Conservation (phyloP, 2,329 filamentous ascomycete species). For the Nigrospora sphaerica region DNA sequence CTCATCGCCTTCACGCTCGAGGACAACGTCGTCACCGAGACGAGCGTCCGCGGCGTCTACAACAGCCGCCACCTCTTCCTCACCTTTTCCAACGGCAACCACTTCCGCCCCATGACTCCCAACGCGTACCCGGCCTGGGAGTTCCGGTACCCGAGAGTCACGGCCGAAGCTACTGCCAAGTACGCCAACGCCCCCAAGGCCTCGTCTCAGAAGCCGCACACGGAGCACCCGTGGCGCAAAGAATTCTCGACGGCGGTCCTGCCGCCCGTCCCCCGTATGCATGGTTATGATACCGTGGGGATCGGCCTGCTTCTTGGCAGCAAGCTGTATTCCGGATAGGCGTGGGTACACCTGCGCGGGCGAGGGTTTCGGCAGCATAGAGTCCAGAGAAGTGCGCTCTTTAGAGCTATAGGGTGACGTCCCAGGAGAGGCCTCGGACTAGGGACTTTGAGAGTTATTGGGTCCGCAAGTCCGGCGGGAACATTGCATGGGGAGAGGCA, state of each 20-base stretch:
- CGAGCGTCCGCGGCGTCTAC: slow-evolving; percentile 20
- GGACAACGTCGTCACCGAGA: slow-evolving; percentile 7
- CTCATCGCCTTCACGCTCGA: slow-evolving; percentile 21
- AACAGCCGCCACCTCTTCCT: slow-evolving; percentile 26
- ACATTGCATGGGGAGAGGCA: too few relatives aligned
- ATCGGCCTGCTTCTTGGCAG: too few relatives aligned
- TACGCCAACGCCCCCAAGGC: slow-evolving; percentile 13
- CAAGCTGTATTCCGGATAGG: too few relatives aligned
- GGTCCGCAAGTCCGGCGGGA: too few relatives aligned
- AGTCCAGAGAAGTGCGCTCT: too few relatives aligned
- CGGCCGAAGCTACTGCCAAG: slow-evolving; percentile 11
- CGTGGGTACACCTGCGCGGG: too few relatives aligned
- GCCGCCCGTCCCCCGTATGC: slow-evolving; percentile 10
- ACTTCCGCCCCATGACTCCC: slow-evolving; percentile 24
- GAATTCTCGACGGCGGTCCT: slow-evolving; percentile 14
- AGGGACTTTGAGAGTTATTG: too few relatives aligned
- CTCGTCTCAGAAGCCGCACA: slow-evolving; percentile 3
- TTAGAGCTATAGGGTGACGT: too few relatives aligned
- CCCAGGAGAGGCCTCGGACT: too few relatives aligned
- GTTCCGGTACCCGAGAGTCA: slow-evolving; percentile 24
- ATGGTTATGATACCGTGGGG: slow-evolving; percentile 8
- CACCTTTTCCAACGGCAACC: slow-evolving; percentile 13
- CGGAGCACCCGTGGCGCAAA: slow-evolving; percentile 16
- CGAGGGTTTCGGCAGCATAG: too few relatives aligned
- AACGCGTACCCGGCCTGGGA: slow-evolving; percentile 23